A percentile compares a stretch with the other conserved stretches of the same genome.
phyloP scores from a whole-genome alignment of 495 filamentous ascomycete species.

The Tuber borchii region DNA sequence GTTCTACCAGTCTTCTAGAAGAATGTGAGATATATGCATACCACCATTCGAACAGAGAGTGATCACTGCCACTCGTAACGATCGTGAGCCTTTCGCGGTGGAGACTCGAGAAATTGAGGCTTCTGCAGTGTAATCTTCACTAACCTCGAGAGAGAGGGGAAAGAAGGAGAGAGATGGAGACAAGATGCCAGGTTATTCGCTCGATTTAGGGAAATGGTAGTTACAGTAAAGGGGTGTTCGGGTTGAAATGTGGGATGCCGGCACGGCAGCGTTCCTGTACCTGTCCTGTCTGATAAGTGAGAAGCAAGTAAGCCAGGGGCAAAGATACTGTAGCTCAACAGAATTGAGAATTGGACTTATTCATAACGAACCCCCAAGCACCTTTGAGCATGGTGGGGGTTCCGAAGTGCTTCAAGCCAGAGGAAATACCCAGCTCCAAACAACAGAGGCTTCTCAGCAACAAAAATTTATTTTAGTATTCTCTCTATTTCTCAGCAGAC shows the following conservation, averaged over 20 bases:
- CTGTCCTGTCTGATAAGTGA: not conserved
- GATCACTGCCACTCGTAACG: not conserved
- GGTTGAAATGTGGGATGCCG: not conserved
- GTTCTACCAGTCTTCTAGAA: not conserved
- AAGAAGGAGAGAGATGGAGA: not conserved
- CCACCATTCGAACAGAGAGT: not conserved
- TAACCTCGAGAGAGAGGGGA: not conserved
- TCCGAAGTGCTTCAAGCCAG: not conserved
- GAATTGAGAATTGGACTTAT: constrained; percentile 4
- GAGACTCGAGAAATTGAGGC: constrained; percentile 2
- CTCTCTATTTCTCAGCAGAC: not conserved
- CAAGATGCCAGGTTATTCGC: not conserved
- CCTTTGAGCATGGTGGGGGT: not conserved
- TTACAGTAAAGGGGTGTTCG: not conserved
- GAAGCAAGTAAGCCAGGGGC: not conserved
- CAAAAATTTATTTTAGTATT: not conserved
- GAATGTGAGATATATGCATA: not conserved
- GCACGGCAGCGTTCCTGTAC: not conserved
- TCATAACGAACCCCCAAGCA: not conserved
- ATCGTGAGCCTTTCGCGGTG: not conserved
- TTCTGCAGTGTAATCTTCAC: not conserved
- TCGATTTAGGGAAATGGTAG: not conserved
- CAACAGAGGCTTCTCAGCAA: not conserved
- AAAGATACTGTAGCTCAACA: not conserved
- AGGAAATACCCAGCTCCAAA: not conserved